Conservation (phyloP, 495 filamentous ascomycete species). For the Talaromyces adpressus region DNA sequence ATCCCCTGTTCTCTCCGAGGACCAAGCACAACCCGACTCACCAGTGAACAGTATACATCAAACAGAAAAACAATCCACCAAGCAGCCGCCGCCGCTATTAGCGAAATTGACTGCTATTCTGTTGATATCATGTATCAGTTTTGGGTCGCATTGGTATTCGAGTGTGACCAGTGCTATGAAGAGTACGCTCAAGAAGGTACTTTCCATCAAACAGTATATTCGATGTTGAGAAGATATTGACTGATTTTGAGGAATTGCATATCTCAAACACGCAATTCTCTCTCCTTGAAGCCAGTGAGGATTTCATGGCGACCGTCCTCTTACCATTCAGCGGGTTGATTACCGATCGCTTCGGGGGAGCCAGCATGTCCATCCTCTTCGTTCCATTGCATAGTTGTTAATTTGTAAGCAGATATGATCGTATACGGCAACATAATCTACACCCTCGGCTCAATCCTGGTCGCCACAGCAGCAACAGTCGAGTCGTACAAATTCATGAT, state of each 20-base stretch:
- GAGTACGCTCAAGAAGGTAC: conserved; percentile 37
- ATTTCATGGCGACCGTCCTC: conserved; percentile 40
- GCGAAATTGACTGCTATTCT: conserved; percentile 29
- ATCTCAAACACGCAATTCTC: conserved; percentile 38
- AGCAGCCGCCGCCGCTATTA: conserved; percentile 22
- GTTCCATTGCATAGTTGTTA: not conserved
- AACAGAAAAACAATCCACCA: conserved; percentile 5
- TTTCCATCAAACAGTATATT: not conserved
- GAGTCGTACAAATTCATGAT: conserved; percentile 41
- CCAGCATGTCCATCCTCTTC: conserved; percentile 17
- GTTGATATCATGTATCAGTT: conserved; percentile 36
- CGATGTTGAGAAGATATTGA: not conserved
- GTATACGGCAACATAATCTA: conserved; percentile 39
- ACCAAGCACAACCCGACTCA: not conserved
- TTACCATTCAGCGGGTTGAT: conserved; percentile 35
- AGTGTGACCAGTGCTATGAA: conserved; percentile 40
- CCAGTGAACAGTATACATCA: not conserved
- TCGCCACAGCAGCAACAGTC: conserved; percentile 32
- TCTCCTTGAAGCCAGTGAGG: conserved; percentile 36
- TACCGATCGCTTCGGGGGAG: conserved; percentile 39
- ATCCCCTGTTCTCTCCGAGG: not conserved
- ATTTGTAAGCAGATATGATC: conserved; percentile 26
- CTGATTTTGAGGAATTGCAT: conserved; percentile 21
- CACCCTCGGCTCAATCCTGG: conserved; percentile 38
- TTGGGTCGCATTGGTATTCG: conserved; percentile 35